Conservation (phyloP, 2,329 filamentous ascomycete species). For the Aspergillus tamarii region DNA sequence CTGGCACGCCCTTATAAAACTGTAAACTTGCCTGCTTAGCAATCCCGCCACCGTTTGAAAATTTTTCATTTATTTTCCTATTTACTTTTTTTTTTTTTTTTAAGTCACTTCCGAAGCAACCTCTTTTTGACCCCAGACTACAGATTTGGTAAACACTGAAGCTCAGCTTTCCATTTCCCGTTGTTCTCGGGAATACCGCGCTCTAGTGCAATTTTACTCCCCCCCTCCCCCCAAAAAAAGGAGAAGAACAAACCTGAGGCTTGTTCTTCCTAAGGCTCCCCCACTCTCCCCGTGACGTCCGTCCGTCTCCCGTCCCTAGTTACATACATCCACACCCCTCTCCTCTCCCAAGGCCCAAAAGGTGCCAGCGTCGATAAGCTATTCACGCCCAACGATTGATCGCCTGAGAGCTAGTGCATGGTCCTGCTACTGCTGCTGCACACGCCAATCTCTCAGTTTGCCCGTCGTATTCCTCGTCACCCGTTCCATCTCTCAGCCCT, state of each 20-base stretch:
- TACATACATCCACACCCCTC: slow-evolving; percentile 7
- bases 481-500: background rate
- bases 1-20: background rate
- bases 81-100: background rate
- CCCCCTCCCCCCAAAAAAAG: background rate
- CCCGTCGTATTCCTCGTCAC: background rate
- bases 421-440: background rate
- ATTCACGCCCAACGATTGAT: background rate
- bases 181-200: background rate
- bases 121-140: background rate
- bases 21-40: background rate
- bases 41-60: background rate
- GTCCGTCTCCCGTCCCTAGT: slow-evolving; percentile 9
- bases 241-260: background rate
- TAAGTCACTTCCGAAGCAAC: background rate
- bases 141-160: background rate
- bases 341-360: slow-evolving; percentile 28
- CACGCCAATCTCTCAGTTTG: background rate
- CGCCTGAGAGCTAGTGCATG: background rate
- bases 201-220: background rate
- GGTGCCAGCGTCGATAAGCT: slow-evolving; percentile 11
- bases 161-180: background rate
- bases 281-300: slow-evolving; percentile 19
- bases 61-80: background rate
- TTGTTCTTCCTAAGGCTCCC: slow-evolving; percentile 1